Conservation (phyloP, 495 filamentous ascomycete species). For the Talaromyces proteolyticus region DNA sequence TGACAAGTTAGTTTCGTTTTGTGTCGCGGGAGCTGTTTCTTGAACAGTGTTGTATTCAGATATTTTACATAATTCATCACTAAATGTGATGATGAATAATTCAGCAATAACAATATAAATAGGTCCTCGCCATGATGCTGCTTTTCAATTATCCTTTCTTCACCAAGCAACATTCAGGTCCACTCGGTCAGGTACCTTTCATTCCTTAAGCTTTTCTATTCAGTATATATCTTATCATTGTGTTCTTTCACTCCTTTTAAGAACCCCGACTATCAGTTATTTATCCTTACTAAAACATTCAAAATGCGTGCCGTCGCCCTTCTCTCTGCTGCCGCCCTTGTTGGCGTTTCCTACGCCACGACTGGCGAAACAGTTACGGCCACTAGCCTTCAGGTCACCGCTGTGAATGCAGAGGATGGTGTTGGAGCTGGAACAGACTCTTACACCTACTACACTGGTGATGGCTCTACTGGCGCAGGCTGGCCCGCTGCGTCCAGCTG, state of each 20-base stretch:
- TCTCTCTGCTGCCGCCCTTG: not conserved
- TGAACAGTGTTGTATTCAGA: too few relatives aligned
- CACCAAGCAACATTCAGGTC: too few relatives aligned
- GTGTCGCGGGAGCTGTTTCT: too few relatives aligned
- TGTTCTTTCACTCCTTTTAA: not conserved
- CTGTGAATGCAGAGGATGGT: not conserved
- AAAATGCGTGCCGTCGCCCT: not conserved
- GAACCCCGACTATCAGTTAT: not conserved
- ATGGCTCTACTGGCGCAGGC: not conserved
- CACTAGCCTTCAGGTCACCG: not conserved
- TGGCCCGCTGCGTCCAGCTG: not conserved
- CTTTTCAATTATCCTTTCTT: too few relatives aligned
- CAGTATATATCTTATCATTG: too few relatives aligned
- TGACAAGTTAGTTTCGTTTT: too few relatives aligned
- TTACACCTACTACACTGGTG: not conserved
- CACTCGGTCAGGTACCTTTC: too few relatives aligned
- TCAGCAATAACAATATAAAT: too few relatives aligned
- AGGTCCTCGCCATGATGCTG: too few relatives aligned
- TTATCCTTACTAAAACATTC: not conserved
- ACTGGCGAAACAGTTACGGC: not conserved
- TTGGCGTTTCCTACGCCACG: not conserved
- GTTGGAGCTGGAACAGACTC: not conserved
- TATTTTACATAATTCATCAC: too few relatives aligned
- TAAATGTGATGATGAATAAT: too few relatives aligned
- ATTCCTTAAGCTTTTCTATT: too few relatives aligned